phyloP scores from a whole-genome alignment of 768 basidiomycete species.

The Boletus vermiculosoides region DNA sequence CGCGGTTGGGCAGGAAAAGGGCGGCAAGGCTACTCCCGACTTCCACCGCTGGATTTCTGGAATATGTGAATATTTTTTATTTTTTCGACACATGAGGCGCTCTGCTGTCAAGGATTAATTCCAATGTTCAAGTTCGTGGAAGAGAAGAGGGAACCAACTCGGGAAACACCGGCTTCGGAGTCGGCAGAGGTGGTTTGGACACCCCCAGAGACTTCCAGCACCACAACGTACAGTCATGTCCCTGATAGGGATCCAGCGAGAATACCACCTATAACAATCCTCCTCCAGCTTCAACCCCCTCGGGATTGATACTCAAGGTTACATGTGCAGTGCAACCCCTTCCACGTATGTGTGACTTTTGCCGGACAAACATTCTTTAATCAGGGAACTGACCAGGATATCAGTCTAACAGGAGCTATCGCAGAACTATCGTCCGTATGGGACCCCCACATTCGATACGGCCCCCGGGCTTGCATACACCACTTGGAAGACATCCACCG shows the following conservation, averaged over 20 bases:
- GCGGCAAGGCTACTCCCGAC: not conserved
- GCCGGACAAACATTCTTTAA: not conserved
- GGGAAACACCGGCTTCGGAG: no score
- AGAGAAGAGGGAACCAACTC: no score
- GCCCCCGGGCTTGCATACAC: constrained; percentile 35
- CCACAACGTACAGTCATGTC: no score
- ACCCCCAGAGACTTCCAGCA: no score
- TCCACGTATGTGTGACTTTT: constrained; percentile 39
- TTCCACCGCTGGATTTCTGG: not conserved
- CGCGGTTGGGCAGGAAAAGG: not conserved
- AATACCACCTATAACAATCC: no score
- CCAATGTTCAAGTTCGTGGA: not conserved
- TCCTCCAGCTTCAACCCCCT: constrained; percentile 38
- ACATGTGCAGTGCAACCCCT: constrained; percentile 44
- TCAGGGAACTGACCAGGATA: not conserved
- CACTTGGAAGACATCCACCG: constrained; percentile 24
- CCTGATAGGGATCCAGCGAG: no score
- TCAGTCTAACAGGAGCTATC: constrained; percentile 41
- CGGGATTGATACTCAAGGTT: constrained; percentile 54
- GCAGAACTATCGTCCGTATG: constrained; percentile 49
- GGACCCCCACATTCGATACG: constrained; percentile 25
- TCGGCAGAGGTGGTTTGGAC: no score
- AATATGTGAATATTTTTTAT: not conserved
- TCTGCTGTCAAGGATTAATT: not conserved
- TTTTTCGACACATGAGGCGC: not conserved